Evolutionary conservation across 805 yeast species (phyloP).

Genomic region (Kuraishia piskuri): DNA sequence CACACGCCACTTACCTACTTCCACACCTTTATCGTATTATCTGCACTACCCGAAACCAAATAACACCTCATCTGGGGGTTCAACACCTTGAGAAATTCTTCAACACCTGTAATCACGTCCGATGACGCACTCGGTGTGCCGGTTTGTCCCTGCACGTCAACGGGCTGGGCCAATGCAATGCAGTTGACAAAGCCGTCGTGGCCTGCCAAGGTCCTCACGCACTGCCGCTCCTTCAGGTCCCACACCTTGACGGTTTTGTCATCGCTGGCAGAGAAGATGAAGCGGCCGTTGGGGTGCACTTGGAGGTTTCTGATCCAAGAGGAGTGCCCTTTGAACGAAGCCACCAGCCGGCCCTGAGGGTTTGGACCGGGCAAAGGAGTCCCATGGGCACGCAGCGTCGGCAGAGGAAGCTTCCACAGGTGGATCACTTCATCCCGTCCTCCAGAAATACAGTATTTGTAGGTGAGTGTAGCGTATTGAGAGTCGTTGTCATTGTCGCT

Average conservation of each 20-base stretch:
- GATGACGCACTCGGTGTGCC: neutral
- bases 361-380: conserved; percentile 49
- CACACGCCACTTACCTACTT: conserved; percentile 14
- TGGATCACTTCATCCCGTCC: conserved; percentile 71
- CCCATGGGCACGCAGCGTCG: conserved; percentile 44
- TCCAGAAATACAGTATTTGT: conserved; percentile 67
- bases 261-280: conserved; percentile 66
- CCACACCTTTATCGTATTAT: conserved; percentile 51
- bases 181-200: conserved; percentile 76
- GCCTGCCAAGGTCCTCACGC: conserved; percentile 41
- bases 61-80: conserved; percentile 50
- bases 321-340: conserved; percentile 62
- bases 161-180: conserved; percentile 44
- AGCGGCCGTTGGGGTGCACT: conserved; percentile 71
- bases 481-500: conserved; percentile 7
- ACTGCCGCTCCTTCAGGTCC: conserved; percentile 45
- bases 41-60: conserved; percentile 57
- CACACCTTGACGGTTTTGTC: conserved; percentile 71
- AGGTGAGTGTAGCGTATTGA: conserved; percentile 35
- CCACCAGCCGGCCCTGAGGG: conserved; percentile 52
- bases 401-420: conserved; percentile 73
- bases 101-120: conserved; percentile 12
- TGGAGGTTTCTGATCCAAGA: conserved; percentile 76
- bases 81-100: conserved; percentile 21
- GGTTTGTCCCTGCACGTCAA: conserved; percentile 10